Percentiles rank a stretch among this genome's conserved stretches.
Conservation (phyloP, 2,329 filamentous ascomycete species). For the Fusarium stilboides region DNA sequence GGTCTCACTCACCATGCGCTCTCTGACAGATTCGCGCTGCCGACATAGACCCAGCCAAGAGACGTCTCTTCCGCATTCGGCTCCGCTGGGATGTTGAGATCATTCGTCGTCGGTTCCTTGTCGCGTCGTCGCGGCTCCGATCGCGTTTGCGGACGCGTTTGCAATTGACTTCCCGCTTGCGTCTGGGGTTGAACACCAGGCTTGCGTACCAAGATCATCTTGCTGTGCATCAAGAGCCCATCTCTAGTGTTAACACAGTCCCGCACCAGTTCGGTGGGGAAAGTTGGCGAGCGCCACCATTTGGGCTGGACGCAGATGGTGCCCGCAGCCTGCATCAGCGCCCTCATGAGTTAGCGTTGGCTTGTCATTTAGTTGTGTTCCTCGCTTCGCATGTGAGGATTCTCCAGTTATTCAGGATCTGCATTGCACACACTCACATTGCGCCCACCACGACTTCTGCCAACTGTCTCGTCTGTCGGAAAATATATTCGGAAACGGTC, state of each 20-base stretch:
- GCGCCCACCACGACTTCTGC: constrained; percentile 73
- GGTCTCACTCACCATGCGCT: constrained; percentile 80
- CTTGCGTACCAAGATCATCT: constrained; percentile 72
- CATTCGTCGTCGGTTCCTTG: constrained; percentile 11
- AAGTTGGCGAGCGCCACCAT: constrained; percentile 79
- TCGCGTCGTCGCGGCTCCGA: constrained; percentile 31
- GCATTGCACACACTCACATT: constrained; percentile 57
- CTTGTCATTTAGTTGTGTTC: constrained; percentile 28
- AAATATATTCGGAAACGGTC: constrained; percentile 83
- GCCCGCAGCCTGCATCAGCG: constrained; percentile 75
- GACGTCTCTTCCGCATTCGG: constrained; percentile 44
- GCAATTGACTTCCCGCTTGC: constrained; percentile 35
- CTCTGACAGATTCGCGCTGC: constrained; percentile 93
- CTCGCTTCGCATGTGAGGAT: constrained; percentile 36
- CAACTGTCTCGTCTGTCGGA: constrained; percentile 80
- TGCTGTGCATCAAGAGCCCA: constrained; percentile 90
- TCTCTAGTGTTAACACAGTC: constrained; percentile 81
- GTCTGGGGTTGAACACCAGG: constrained; percentile 17
- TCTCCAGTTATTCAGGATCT: constrained; percentile 36
- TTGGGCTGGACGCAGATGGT: constrained; percentile 84
- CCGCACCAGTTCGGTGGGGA: constrained; percentile 79
- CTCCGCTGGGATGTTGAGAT: constrained; percentile 22
- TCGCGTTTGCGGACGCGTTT: constrained; percentile 31
- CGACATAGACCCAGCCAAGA: constrained; percentile 84
- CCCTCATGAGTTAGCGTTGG: constrained; percentile 45